Conservation (phyloP, 345 rosid genomes). For the Eutrema japonicum region DNA sequence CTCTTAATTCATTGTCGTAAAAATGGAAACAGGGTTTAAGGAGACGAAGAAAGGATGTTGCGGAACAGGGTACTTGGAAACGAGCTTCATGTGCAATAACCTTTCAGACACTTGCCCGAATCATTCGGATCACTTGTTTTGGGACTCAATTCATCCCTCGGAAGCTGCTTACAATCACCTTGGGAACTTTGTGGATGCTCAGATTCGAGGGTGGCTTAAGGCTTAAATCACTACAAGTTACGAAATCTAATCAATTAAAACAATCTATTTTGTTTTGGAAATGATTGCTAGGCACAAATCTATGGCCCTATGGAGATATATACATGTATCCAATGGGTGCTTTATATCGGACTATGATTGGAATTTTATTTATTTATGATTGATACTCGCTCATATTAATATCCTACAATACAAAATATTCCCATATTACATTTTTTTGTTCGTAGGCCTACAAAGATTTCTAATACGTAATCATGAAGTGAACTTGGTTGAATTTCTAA, state of each 20-base stretch:
- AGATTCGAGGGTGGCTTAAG: slow-evolving; percentile 64
- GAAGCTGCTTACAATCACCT: slow-evolving; percentile 45
- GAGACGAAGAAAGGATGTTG: slow-evolving; percentile 58
- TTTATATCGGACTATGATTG: slow-evolving; percentile 6
- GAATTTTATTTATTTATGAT: background rate
- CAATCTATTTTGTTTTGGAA: background rate
- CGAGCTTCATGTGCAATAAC: slow-evolving; percentile 43
- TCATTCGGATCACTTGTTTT: slow-evolving; percentile 51
- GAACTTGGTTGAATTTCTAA: slow-evolving; percentile 6
- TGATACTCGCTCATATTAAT: background rate
- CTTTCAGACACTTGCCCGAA: slow-evolving; percentile 37
- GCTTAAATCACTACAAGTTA: slow-evolving; percentile 40
- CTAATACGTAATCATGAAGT: slow-evolving; percentile 16
- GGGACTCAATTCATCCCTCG: slow-evolving; percentile 54
- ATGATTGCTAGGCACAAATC: background rate
- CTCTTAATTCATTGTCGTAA: background rate
- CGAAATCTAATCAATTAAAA: slow-evolving; percentile 23
- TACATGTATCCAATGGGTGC: background rate
- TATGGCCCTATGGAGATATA: slow-evolving; percentile 3
- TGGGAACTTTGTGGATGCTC: slow-evolving; percentile 42
- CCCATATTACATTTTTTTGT: background rate
- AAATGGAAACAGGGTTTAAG: slow-evolving; percentile 46
- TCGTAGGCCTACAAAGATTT: background rate
- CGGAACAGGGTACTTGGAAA: slow-evolving; percentile 47
- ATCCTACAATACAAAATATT: background rate